A percentile compares a stretch with the other conserved stretches of the same genome.
Conservation (phyloP, 2,329 filamentous ascomycete species). For the Rutstroemia sydowiana region DNA sequence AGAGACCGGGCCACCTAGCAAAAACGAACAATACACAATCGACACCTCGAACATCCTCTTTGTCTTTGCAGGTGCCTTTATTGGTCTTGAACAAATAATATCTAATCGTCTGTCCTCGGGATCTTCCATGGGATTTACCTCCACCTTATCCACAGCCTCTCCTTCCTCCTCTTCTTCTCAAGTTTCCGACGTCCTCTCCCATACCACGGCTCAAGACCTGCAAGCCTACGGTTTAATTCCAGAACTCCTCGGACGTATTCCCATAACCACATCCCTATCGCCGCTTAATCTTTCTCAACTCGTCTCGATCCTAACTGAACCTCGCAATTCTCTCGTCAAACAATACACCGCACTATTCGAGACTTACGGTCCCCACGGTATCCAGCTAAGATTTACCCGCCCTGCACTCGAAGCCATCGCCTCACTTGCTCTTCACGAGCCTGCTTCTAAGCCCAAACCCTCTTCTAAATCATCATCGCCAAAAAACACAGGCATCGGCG, state of each 20-base stretch:
- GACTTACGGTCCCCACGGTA: slow-evolving; percentile 58
- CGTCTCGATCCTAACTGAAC: slow-evolving; percentile 84
- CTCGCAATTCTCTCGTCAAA: slow-evolving; percentile 76
- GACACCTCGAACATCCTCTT: slow-evolving; percentile 96
- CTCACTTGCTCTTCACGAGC: slow-evolving; percentile 32
- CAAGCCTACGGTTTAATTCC: slow-evolving; percentile 88
- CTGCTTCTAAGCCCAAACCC: slow-evolving; percentile 32
- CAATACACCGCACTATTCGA: slow-evolving; percentile 88
- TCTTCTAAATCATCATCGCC: not conserved
- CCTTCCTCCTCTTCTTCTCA: not conserved
- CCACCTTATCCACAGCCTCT: slow-evolving; percentile 54
- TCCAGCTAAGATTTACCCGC: slow-evolving; percentile 75
- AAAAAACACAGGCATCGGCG: slow-evolving; percentile 42
- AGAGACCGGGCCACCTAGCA: slow-evolving; percentile 17
- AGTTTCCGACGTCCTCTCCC: slow-evolving; percentile 33
- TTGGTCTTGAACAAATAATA: slow-evolving; percentile 81
- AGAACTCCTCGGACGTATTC: slow-evolving; percentile 90
- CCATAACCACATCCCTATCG: slow-evolving; percentile 79
- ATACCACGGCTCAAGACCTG: slow-evolving; percentile 67
- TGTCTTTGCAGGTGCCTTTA: slow-evolving; percentile 92
- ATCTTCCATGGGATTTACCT: slow-evolving; percentile 83
- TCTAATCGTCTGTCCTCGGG: slow-evolving; percentile 79
- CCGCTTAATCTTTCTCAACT: slow-evolving; percentile 63
- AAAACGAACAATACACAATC: slow-evolving; percentile 55
- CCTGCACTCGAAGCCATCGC: slow-evolving; percentile 77